Evolutionary conservation across 768 basidiomycete genomes (phyloP).

Genomic region (Boletus barrowsii): DNA sequence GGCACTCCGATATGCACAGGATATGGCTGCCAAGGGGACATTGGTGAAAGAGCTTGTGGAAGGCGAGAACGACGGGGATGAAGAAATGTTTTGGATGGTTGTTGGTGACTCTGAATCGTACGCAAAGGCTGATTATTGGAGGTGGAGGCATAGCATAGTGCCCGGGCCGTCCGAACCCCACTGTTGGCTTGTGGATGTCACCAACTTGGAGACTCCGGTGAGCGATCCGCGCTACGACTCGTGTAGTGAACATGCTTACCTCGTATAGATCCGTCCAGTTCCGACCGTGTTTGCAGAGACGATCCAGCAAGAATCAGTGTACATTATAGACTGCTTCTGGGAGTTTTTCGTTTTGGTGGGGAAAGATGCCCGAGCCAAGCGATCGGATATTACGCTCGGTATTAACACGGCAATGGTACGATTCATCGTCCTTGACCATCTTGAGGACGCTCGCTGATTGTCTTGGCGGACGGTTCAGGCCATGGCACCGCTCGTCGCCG

Average conservation of each 20-base stretch:
- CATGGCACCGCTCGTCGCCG: conserved; percentile 49
- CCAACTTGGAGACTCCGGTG: conserved; percentile 38
- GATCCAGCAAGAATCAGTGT: conserved; percentile 46
- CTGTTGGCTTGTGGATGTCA: conserved; percentile 57
- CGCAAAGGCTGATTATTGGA: conserved; percentile 82
- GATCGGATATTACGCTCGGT: conserved; percentile 60
- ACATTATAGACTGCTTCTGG: conserved; percentile 73
- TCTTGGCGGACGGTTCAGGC: conserved; percentile 36
- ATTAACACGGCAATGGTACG: conserved; percentile 55
- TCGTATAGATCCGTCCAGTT: conserved; percentile 45
- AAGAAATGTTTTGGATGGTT: conserved; percentile 87
- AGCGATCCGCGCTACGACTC: conserved; percentile 16
- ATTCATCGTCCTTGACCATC: not conserved
- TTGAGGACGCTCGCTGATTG: not conserved
- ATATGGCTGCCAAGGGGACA: conserved; percentile 38
- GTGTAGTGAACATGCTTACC: conserved; percentile 1
- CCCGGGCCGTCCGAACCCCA: conserved; percentile 46
- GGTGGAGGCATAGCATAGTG: conserved; percentile 52
- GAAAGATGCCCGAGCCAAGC: conserved; percentile 55
- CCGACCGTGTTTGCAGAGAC: conserved; percentile 41
- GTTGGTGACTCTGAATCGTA: conserved; percentile 67
- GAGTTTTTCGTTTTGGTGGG: conserved; percentile 79
- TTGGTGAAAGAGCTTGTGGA: conserved; percentile 58
- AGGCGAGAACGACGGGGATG: conserved; percentile 55
- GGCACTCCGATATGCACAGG: conserved; percentile 57